Evolutionary conservation across 2,329 filamentous ascomycete genomes (phyloP).

Genomic region (Cladosporium sp.): DNA sequence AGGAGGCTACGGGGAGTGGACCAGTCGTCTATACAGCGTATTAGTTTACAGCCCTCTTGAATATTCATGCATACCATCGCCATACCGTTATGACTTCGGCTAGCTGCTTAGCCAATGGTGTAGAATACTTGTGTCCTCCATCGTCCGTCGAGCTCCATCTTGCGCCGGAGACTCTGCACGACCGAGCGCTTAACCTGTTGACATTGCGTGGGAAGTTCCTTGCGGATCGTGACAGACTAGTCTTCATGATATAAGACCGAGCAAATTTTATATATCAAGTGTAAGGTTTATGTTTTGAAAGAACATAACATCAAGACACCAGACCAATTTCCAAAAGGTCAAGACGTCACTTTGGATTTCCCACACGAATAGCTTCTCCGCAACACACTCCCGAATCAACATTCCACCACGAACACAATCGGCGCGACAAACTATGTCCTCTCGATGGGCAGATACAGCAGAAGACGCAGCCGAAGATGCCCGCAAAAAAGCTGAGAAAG

Average conservation of each 20-base stretch:
- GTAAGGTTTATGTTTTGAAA: background rate
- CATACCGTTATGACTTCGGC: conserved; percentile 81
- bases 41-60: conserved; percentile 3
- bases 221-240: conserved; percentile 28
- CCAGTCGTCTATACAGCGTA: conserved; percentile 66
- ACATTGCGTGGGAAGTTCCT: conserved; percentile 28
- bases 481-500: conserved; percentile 76
- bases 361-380: conserved; percentile 9
- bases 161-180: conserved; percentile 32
- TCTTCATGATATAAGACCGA: conserved; percentile 28
- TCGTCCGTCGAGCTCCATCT: conserved; percentile 44
- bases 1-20: conserved; percentile 86
- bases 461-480: conserved; percentile 75
- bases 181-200: conserved; percentile 12
- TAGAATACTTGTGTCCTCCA: conserved; percentile 71
- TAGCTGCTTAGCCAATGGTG: conserved; percentile 83
- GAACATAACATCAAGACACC: background rate
- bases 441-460: conserved; percentile 84
- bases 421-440: conserved; percentile 44
- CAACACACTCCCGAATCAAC: conserved; percentile 13
- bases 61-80: background rate
- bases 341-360: conserved; percentile 16
- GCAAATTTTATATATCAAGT: background rate
- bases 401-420: background rate
- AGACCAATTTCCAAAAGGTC: background rate